These are phyloP conservation scores for Rhamnella rubrinervis DNA, from an alignment of 331 rosid species.

Conservation along the genomic window DNA sequence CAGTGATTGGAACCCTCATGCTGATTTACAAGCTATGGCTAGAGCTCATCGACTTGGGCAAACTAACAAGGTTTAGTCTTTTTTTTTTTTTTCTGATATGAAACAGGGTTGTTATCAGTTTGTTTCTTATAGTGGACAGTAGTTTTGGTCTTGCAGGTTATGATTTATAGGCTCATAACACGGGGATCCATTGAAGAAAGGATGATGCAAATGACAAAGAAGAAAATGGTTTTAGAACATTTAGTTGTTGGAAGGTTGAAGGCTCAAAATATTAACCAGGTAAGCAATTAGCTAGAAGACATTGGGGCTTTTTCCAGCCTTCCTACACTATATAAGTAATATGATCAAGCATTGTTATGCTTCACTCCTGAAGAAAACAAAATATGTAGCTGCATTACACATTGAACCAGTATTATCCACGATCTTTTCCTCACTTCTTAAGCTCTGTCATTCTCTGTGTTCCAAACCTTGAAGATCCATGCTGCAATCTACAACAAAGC, in stretches of 20 bases:
- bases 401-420: too few relatives aligned
- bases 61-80: slow-evolving; percentile 74
- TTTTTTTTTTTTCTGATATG: too few relatives aligned
- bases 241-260: slow-evolving; percentile 95
- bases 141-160: slow-evolving; percentile 61
- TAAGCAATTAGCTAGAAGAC: slow-evolving; percentile 23
- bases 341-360: too few relatives aligned
- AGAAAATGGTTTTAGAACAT: slow-evolving; percentile 99
- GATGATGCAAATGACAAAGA: slow-evolving; percentile 99
- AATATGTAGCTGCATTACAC: too few relatives aligned
- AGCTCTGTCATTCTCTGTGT: too few relatives aligned
- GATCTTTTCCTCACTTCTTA: too few relatives aligned
- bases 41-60: slow-evolving; percentile 99
- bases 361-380: too few relatives aligned
- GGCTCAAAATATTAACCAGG: slow-evolving; percentile 97
- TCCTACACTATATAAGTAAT: too few relatives aligned
- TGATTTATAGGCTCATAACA: slow-evolving; percentile 93
- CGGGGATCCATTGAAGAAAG: slow-evolving; percentile 97
- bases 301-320: neutral
- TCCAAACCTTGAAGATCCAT: too few relatives aligned
- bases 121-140: slow-evolving; percentile 20
- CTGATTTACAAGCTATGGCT: slow-evolving; percentile 99
- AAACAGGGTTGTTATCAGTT: neutral
- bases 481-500: too few relatives aligned
- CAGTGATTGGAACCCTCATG: slow-evolving; percentile 99